A percentile compares a stretch with the other conserved stretches of the same genome.
These are phyloP conservation scores for Sonneratia caseolaris DNA, from an alignment of 345 rosid genomes.

Conservation along the genomic window DNA sequence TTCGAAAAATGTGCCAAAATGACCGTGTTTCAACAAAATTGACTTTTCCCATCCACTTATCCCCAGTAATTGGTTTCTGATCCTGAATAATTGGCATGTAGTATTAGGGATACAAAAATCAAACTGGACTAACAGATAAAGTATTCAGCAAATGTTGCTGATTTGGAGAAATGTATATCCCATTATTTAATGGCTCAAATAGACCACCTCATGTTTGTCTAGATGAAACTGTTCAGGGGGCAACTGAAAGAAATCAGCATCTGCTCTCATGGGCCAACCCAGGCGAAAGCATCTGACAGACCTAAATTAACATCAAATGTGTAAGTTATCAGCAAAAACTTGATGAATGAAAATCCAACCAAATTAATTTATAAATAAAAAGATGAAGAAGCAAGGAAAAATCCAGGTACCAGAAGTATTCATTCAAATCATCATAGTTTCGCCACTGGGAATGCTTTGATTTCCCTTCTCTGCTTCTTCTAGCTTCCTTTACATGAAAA, in stretches of 20 bases:
- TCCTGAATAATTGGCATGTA: slow-evolving; percentile 36
- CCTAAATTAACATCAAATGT: slow-evolving; percentile 33
- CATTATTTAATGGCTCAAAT: not conserved
- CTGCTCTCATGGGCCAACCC: slow-evolving; percentile 99
- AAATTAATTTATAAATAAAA: not conserved
- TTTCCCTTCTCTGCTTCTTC: slow-evolving; percentile 64
- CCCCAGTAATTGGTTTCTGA: slow-evolving; percentile 39
- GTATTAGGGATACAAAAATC: not conserved
- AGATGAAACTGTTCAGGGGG: slow-evolving; percentile 21
- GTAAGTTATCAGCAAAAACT: not conserved
- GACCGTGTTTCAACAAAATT: slow-evolving; percentile 89
- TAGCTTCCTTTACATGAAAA: slow-evolving; percentile 60
- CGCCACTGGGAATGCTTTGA: slow-evolving; percentile 99
- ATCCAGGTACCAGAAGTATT: slow-evolving; percentile 73
- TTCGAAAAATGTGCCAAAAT: slow-evolving; percentile 92
- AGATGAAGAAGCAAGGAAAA: slow-evolving; percentile 6
- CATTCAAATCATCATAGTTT: slow-evolving; percentile 96
- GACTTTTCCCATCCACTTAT: slow-evolving; percentile 82
- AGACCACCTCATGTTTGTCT: slow-evolving; percentile 57
- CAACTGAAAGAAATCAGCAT: slow-evolving; percentile 79
- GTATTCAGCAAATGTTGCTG: not conserved
- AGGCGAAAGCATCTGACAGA: slow-evolving; percentile 90
- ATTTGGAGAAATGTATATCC: not conserved
- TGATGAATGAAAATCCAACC: not conserved
- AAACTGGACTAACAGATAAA: not conserved